A percentile compares a stretch with the other conserved stretches of the same genome.
Evolutionary conservation across 2,329 filamentous ascomycete species (phyloP).

Genomic region (Capronia coronata): DNA sequence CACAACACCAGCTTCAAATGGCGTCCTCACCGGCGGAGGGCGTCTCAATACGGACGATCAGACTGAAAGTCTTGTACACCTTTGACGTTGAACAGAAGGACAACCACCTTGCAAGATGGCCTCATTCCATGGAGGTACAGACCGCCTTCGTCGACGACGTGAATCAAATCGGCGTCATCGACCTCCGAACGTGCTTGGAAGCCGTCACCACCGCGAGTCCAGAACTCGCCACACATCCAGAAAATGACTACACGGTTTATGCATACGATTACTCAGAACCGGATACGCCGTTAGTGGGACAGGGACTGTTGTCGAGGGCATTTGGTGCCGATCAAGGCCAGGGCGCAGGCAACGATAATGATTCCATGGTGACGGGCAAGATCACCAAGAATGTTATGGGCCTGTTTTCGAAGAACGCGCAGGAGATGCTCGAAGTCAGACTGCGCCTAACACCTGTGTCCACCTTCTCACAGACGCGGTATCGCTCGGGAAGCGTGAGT

Average conservation of each 20-base stretch:
- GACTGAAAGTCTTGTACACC: slow-evolving; percentile 90
- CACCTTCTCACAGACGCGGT: slow-evolving; percentile 17
- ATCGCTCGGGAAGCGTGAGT: slow-evolving; percentile 27
- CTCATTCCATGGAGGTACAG: slow-evolving; percentile 70
- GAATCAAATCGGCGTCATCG: slow-evolving; percentile 76
- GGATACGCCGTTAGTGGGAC: slow-evolving; percentile 85
- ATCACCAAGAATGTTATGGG: slow-evolving; percentile 81
- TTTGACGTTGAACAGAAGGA: slow-evolving; percentile 85
- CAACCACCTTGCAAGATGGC: slow-evolving; percentile 81
- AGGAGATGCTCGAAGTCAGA: slow-evolving; percentile 88
- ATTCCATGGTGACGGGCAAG: slow-evolving; percentile 71
- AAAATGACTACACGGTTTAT: slow-evolving; percentile 91
- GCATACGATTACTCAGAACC: slow-evolving; percentile 94
- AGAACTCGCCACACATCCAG: slow-evolving; percentile 67
- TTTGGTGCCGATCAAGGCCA: slow-evolving; percentile 54
- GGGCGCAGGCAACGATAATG: slow-evolving; percentile 30
- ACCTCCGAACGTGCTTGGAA: slow-evolving; percentile 78
- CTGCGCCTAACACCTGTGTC: slow-evolving; percentile 75
- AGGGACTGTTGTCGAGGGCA: slow-evolving; percentile 87
- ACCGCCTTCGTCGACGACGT: slow-evolving; percentile 73
- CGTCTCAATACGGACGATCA: slow-evolving; percentile 54
- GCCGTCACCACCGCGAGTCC: slow-evolving; percentile 74
- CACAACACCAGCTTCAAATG: slow-evolving; percentile 3
- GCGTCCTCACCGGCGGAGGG: slow-evolving; percentile 33
- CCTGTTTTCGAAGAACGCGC: slow-evolving; percentile 70